Conservation (phyloP, 2,329 filamentous ascomycete species). For the Erysiphe pulchra region DNA sequence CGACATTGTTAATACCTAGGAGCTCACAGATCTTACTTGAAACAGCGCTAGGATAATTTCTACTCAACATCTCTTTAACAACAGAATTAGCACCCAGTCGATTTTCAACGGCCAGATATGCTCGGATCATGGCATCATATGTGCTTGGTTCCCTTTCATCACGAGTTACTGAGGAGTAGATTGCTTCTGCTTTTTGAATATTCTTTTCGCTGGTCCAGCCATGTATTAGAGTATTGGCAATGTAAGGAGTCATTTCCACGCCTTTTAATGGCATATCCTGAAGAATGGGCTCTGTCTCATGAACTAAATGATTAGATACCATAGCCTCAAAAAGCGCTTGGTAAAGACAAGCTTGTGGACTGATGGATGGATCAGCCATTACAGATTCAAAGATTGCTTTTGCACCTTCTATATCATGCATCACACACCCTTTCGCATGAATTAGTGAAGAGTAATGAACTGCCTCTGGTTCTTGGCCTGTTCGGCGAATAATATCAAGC, state of each 20-base stretch:
- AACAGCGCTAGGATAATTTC: slow-evolving; percentile 78
- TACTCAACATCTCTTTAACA: slow-evolving; percentile 69
- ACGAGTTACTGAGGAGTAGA: slow-evolving; percentile 56
- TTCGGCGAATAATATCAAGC: slow-evolving; percentile 47
- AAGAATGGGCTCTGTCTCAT: slow-evolving; percentile 48
- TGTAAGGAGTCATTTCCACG: slow-evolving; percentile 84
- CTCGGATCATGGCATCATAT: slow-evolving; percentile 94
- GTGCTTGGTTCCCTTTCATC: slow-evolving; percentile 83
- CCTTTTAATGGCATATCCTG: slow-evolving; percentile 45
- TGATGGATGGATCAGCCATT: slow-evolving; percentile 37
- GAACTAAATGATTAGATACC: slow-evolving; percentile 77
- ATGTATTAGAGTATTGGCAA: slow-evolving; percentile 93
- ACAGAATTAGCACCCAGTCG: slow-evolving; percentile 50
- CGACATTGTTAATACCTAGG: slow-evolving; percentile 29
- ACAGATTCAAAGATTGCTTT: slow-evolving; percentile 62
- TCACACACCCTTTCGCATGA: slow-evolving; percentile 80
- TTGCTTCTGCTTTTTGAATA: slow-evolving; percentile 47
- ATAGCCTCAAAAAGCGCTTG: slow-evolving; percentile 93
- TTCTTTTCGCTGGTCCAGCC: slow-evolving; percentile 77
- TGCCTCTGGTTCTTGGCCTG: slow-evolving; percentile 57
- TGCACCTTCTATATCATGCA: slow-evolving; percentile 74
- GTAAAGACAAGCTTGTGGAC: slow-evolving; percentile 65
- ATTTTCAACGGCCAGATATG: slow-evolving; percentile 65
- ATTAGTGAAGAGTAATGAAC: slow-evolving; percentile 92
- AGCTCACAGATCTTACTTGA: slow-evolving; percentile 85